Base-by-base conservation (phyloP, 352 stramenopile genomes). In the Globisporangium nodosum region DNA sequence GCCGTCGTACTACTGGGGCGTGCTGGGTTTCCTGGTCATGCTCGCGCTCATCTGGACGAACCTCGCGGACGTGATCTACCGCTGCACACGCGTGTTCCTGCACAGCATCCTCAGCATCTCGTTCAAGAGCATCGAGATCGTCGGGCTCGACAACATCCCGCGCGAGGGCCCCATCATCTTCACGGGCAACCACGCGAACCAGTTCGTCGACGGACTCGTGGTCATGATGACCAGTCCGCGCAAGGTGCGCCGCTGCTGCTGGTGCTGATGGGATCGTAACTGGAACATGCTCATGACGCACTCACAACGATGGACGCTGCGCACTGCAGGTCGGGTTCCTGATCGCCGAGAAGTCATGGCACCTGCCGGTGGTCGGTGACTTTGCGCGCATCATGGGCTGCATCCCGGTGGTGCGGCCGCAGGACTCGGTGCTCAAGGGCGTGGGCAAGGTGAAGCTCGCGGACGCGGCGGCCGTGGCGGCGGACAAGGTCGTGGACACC, bases 141-240 rank as follows among this genome's bases (percentile, higher is more conserved):
- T 99, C 46, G 97, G 97, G 0, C 69, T 90, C 48, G 87, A 99
- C 65, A 99, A 99, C 69, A 96, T 99, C 37, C 97, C 97, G 0
- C 74, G 73, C 30, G 92, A 98, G 57, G 96, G 96, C 0, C 97
- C 97, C 3, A 92, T 98, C 4, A 99, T 99, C 67, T 98, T 99
- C 70, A 97, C 91, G 18, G 95, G 85, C 20, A 99, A 99, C 76
- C 97, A 99, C 77, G 90, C 95, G 31, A 99, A 99, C 76, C 97
- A 99, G 73, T 99, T 99, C 65, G 95, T 99, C 40, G 97, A 99
- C 70, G 96, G 85, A 4, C 76, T 99, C 39, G 93, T 98, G 57
- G 93, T 99, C 55, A 96, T 95, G 72, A 97, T 96, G 74, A 98
- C 85, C 0, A 98, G 81, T 56, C 82, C 92, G 31, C 90, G 96